phyloP scores from a whole-genome alignment of 306 rosid species.

The Glycine tomentella region DNA sequence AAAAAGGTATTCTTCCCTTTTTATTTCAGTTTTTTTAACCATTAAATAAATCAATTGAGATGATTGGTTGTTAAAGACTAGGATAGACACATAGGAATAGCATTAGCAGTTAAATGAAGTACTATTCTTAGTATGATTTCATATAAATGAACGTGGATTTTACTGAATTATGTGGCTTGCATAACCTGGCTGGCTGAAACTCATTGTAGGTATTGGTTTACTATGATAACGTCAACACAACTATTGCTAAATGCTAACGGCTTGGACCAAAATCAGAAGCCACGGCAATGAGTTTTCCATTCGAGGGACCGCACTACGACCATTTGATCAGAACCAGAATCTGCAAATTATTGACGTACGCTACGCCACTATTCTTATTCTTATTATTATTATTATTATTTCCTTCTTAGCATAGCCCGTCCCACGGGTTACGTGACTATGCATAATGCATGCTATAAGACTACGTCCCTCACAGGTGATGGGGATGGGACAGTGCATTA shows the following conservation, averaged over 20 bases:
- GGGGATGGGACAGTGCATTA: constrained; percentile 40
- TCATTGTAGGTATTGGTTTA: background rate
- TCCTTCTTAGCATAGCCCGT: background rate
- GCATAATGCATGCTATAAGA: constrained; percentile 50
- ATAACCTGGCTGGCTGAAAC: background rate
- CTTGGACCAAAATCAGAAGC: constrained; percentile 31
- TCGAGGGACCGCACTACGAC: constrained; percentile 40
- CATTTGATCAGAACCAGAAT: constrained; percentile 35
- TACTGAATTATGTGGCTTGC: background rate
- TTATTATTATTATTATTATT: background rate
- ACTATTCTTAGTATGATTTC: background rate
- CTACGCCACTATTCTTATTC: background rate
- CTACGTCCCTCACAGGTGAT: constrained; percentile 42
- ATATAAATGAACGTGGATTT: background rate
- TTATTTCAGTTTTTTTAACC: background rate
- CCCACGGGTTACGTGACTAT: constrained; percentile 48
- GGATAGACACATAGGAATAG: background rate
- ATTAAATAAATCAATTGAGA: background rate
- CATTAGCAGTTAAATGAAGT: background rate
- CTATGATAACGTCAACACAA: constrained; percentile 6
- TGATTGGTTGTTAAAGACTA: no score
- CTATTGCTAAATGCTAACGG: constrained; percentile 14
- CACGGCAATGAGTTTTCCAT: background rate
- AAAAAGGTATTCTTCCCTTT: background rate
- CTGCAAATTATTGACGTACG: constrained; percentile 24